Evolutionary conservation across 306 rosid species (phyloP).

Genomic region (Rosa lucieae): DNA sequence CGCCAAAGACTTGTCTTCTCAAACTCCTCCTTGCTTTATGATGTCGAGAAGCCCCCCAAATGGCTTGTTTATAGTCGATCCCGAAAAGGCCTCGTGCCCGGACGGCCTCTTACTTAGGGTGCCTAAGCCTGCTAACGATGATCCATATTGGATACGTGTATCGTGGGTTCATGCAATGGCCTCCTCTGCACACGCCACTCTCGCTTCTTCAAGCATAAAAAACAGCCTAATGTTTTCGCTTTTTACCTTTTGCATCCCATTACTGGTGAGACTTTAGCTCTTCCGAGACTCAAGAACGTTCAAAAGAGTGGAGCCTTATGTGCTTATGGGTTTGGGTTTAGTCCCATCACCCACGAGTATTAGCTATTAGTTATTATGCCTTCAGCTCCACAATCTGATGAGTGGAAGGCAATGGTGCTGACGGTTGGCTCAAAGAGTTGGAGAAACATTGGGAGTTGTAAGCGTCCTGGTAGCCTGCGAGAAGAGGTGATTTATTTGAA

Average conservation of each 20-base stretch:
- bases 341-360: not conserved
- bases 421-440: not conserved
- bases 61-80: not conserved
- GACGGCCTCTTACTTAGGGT: not conserved
- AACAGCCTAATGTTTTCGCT: not conserved
- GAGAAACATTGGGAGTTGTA: not conserved
- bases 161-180: not conserved
- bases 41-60: not conserved
- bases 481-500: not conserved
- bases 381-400: too few species aligned
- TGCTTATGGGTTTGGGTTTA: not conserved
- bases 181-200: not conserved
- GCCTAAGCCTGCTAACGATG: not conserved
- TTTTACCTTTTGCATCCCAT: not conserved
- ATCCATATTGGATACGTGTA: not conserved
- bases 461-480: not conserved
- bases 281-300: not conserved
- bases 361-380: not conserved
- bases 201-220: not conserved
- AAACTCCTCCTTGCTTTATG: not conserved
- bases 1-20: not conserved
- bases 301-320: too few species aligned
- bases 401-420: not conserved
- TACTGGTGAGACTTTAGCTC: not conserved
- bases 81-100: not conserved